A percentile compares a stretch with the other conserved stretches of the same genome.
Evolutionary conservation across 1,284 basidiomycete species (phyloP).

Genomic region (Apiotrichum akiyoshidainum): DNA sequence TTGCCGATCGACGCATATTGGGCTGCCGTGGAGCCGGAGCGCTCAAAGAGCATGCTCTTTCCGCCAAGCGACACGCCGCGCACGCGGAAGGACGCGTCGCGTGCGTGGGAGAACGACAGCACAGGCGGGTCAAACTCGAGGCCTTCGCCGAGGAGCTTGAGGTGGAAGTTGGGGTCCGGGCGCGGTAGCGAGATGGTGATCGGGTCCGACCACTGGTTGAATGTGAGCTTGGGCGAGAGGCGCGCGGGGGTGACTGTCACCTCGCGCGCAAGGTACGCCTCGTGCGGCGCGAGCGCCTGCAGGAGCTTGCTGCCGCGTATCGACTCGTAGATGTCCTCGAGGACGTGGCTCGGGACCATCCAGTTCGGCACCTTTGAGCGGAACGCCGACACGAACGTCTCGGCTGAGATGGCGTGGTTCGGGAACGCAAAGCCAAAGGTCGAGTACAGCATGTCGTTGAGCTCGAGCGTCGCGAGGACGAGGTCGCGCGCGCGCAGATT

Average conservation of each 20-base stretch:
- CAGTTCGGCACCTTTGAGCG: conserved; percentile 66
- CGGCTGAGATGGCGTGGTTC: conserved; percentile 60
- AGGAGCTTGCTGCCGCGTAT: conserved; percentile 68
- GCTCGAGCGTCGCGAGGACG: conserved; percentile 76
- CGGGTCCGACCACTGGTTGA: conserved; percentile 76
- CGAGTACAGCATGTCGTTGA: conserved; percentile 48
- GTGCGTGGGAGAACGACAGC: conserved; percentile 75
- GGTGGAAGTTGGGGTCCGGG: conserved; percentile 69
- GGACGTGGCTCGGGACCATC: conserved; percentile 66
- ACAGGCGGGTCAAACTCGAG: conserved; percentile 78
- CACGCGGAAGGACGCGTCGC: conserved; percentile 67
- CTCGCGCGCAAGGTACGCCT: conserved; percentile 24
- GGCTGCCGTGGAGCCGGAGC: conserved; percentile 73
- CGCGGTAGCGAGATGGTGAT: conserved; percentile 78
- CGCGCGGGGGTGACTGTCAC: conserved; percentile 66
- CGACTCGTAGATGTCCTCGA: conserved; percentile 73
- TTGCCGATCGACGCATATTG: conserved; percentile 74
- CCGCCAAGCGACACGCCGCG: conserved; percentile 75
- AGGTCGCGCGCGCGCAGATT: conserved; percentile 72
- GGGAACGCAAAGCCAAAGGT: conserved; percentile 59
- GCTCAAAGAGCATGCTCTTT: conserved; percentile 73
- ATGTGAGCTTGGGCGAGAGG: conserved; percentile 72
- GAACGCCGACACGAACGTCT: conserved; percentile 77
- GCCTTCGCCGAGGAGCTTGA: conserved; percentile 79
- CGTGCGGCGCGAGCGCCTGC: conserved; percentile 61